Evolutionary conservation across 257 asterid genomes (phyloP), one percentile per base, ranked within the genome.

Genomic region (Coffea eugenioides): DNA sequence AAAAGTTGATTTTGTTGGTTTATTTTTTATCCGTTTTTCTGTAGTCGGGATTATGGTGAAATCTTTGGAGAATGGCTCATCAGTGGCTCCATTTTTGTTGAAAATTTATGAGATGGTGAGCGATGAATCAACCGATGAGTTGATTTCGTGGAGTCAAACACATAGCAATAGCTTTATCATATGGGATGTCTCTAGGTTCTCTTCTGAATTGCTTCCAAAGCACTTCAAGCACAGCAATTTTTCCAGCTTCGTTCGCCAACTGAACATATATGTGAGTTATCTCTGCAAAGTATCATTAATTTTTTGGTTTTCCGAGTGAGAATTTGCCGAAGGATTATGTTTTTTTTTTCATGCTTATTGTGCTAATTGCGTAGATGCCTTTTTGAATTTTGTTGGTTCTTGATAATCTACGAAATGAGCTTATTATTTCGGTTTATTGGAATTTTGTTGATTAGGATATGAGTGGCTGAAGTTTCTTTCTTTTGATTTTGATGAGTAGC

Each of bases 181-280:
- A 41, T 86, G 90, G 94, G 92, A 93, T 62, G 97, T 85, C 25
- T 82, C 98, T 36, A 85, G 67, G 49, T 95, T 95, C 70, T 79
- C 92, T 46, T 84, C 93, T 48, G 88, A 88, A 68, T 80, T 95
- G 88, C 93, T 95, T 23, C 96, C 96, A 0, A 95, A 92, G 83
- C 91, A 93, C 84, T 95, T 95, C 93, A 95, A 95, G 89, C 99
- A 95, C 83, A 90, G 87, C 88, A 95, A 95, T 61, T 85, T 95
- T 87, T 86, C 99, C 71, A 95, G 99, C 85, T 95, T 95, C 81
- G 89, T 95, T 27, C 94, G 99, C 54, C 99, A 95, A 79, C 97
- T 95, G 82, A 94, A 95, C 80, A 94, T 93, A 79, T 94, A 94
- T 87, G 98, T 94, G 81, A 85, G 79, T 74, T 71, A 72, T 18